These are phyloP conservation scores for Fraxinus velutina DNA, from an alignment of 305 asterid species.

Conservation along the genomic window DNA sequence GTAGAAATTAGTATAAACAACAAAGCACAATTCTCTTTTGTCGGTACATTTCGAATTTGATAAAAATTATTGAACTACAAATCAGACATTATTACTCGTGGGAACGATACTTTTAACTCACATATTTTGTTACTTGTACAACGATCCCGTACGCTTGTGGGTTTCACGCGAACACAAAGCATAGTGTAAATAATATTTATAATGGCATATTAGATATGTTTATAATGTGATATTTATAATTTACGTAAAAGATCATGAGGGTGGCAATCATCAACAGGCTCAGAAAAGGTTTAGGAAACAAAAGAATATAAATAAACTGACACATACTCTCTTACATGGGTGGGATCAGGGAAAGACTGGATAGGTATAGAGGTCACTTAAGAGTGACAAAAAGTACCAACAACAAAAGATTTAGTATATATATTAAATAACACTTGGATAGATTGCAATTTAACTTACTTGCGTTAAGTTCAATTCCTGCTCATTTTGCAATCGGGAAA, in stretches of 20 bases:
- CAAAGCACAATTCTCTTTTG: too few species aligned
- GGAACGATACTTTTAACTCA: too few species aligned
- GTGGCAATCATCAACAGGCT: not conserved
- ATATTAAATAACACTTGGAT: not conserved
- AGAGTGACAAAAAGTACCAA: not conserved
- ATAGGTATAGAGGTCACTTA: not conserved
- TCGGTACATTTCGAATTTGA: too few species aligned
- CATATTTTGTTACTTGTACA: too few species aligned
- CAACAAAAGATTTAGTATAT: conserved; percentile 9
- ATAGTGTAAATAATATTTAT: not conserved
- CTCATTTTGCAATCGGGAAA: conserved; percentile 78
- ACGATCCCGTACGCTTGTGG: too few species aligned
- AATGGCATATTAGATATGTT: not conserved
- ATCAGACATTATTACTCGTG: too few species aligned
- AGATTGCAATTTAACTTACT: conserved; percentile 47
- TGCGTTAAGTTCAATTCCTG: conserved; percentile 92
- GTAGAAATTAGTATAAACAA: too few species aligned
- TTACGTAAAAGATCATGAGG: not conserved
- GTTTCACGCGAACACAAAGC: too few species aligned
- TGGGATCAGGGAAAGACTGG: not conserved
- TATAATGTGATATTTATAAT: not conserved
- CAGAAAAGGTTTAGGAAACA: not conserved
- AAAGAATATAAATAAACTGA: not conserved
- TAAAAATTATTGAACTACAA: too few species aligned
- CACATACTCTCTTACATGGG: not conserved